Evolutionary conservation across 345 rosid species (phyloP).

Genomic region (Eucalyptus caleyi): DNA sequence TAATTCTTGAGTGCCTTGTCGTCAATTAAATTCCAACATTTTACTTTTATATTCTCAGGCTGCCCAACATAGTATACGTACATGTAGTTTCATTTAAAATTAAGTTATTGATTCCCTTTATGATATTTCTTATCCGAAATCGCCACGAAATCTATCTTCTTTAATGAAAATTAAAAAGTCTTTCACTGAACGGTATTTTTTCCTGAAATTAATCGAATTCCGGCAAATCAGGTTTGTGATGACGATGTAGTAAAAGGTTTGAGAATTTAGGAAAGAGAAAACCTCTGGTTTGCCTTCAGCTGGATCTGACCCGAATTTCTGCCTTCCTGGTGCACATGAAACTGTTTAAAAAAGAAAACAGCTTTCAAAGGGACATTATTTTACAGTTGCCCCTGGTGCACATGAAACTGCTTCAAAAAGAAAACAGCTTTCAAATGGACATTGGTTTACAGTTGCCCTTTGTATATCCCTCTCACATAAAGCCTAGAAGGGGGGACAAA

Average conservation of each 20-base stretch:
- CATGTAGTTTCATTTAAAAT: neutral
- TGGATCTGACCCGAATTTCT: neutral
- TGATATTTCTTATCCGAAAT: neutral
- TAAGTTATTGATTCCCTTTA: neutral
- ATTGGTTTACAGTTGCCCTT: neutral
- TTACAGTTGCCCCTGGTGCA: neutral
- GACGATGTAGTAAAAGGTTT: neutral
- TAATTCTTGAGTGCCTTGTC: too few relatives aligned
- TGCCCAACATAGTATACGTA: neutral
- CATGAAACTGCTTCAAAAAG: neutral
- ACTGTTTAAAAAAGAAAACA: neutral
- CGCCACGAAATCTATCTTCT: too few relatives aligned
- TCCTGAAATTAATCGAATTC: too few relatives aligned
- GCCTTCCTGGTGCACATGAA: neutral
- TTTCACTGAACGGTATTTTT: too few relatives aligned
- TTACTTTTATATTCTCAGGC: too few relatives aligned
- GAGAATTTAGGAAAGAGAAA: neutral
- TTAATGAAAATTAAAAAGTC: too few relatives aligned
- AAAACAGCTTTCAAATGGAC: neutral
- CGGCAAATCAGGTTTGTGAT: neutral
- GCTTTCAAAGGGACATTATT: neutral
- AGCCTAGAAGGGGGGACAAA: neutral
- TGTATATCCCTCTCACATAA: neutral
- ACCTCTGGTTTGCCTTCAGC: neutral
- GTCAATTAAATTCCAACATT: neutral